Evolutionary conservation across 164 flowering plant species (phyloP), one percentile per base, ranked within the genome.

Genomic region (Liquidambar formosana): DNA sequence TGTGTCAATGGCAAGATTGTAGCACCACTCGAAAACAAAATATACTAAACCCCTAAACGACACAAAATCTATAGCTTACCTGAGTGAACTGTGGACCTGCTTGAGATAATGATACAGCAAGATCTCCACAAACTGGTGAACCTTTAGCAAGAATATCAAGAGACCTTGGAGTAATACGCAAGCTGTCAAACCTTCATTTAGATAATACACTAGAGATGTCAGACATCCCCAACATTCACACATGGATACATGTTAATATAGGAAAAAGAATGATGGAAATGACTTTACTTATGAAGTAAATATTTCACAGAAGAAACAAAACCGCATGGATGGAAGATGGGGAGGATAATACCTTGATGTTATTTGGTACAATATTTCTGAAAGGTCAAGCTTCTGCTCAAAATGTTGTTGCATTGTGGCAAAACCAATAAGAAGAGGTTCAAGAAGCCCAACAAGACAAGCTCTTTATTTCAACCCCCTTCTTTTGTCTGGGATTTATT

Each of bases 61-160:
- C 26, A 38, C 13, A 68, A 10, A 23, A 27, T 25, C 26, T 3
- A 53, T 48, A 22, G 19, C 73, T 69, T 70, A 93, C 99, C 91
- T 95, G 99, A 44, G 98, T 92, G 76, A 96, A 96, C 81, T 96
- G 99, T 54, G 98, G 97, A 60, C 99, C 94, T 27, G 98, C 86
- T 82, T 96, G 99, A 45, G 99, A 92, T 70, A 96, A 75, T 77
- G 99, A 84, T 61, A 96, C 96, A 63, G 99, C 97, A 77, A 96
- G 97, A 81, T 93, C 97, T 71, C 99, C 99, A 83, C 98, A 96
- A 68, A 93, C 89, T 57, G 99, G 97, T 75, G 99, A 78, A 72
- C 98, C 97, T 79, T 81, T 82, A 47, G 98, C 88, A 68, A 96
- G 97, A 78, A 96, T 88, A 69, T 96, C 97, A 69, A 96, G 97